A percentile compares a stretch with the other conserved stretches of the same genome.
phyloP scores from a whole-genome alignment of 2,329 filamentous ascomycete species.

The Aspergillus quadricinctus region DNA sequence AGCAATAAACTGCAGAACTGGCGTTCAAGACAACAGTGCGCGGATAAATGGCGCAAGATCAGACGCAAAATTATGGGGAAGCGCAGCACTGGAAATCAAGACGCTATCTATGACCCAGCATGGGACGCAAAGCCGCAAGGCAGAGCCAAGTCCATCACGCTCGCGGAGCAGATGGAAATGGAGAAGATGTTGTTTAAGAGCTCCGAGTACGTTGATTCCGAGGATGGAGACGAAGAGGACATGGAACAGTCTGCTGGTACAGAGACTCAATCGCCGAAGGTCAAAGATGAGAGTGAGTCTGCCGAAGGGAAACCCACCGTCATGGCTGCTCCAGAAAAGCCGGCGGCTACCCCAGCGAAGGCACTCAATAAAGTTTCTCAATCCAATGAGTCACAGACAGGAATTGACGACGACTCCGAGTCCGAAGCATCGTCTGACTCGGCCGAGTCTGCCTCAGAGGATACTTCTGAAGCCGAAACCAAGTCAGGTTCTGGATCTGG shows the following conservation, averaged over 20 bases:
- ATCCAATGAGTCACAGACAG: neutral
- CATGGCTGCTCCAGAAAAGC: neutral
- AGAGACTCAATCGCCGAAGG: neutral
- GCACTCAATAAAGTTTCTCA: neutral
- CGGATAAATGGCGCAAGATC: conserved; percentile 38
- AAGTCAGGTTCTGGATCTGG: neutral
- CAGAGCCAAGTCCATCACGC: conserved; percentile 1
- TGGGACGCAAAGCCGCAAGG: conserved; percentile 1
- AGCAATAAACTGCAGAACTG: conserved; percentile 26
- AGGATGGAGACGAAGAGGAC: conserved; percentile 1
- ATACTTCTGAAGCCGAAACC: neutral
- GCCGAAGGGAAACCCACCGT: neutral
- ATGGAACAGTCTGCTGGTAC: neutral
- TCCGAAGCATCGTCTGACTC: neutral
- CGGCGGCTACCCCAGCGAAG: neutral
- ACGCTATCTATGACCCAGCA: conserved; percentile 23
- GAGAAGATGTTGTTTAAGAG: conserved; percentile 3
- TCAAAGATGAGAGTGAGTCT: neutral
- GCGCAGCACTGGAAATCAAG: conserved; percentile 19
- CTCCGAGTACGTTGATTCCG: conserved; percentile 9
- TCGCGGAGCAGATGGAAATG: neutral
- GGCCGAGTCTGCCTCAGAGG: neutral
- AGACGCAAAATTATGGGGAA: conserved; percentile 14
- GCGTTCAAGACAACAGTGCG: conserved; percentile 37
- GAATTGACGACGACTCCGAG: neutral